These are phyloP conservation scores for Mortierella sp. DNA, from an alignment of 371 early-diverging fungal species.

Conservation along the genomic window DNA sequence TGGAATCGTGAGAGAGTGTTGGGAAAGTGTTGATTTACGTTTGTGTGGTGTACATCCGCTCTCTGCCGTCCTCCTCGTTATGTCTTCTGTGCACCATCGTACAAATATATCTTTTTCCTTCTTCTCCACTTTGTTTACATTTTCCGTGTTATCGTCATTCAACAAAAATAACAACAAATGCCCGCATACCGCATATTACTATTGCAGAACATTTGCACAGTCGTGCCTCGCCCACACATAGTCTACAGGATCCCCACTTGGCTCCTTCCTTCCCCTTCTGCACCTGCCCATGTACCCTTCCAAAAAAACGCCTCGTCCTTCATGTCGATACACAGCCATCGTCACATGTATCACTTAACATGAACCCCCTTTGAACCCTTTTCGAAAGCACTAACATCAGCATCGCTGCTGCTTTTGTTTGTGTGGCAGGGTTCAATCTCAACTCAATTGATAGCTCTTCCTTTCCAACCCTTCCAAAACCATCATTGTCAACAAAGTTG, in stretches of 20 bases:
- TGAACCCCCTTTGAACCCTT: not conserved
- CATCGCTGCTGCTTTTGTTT: not conserved
- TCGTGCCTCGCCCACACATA: not conserved
- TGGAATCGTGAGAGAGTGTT: not conserved
- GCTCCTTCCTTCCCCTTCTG: not conserved
- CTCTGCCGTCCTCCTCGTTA: not conserved
- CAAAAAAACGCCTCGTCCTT: no score
- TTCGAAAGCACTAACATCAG: not conserved
- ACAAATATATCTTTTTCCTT: not conserved
- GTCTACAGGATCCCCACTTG: not conserved
- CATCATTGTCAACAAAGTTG: not conserved
- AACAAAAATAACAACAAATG: not conserved
- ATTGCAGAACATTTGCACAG: not conserved
- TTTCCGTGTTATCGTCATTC: constrained; percentile 1
- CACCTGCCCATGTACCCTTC: not conserved
- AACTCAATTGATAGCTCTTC: not conserved
- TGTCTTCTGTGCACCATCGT: not conserved
- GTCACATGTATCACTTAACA: not conserved
- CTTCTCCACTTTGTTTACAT: not conserved
- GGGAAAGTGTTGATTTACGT: not conserved
- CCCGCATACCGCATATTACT: not conserved
- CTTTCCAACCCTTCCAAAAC: not conserved
- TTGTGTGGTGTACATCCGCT: not conserved
- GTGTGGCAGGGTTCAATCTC: not conserved
- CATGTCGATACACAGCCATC: not conserved